Base-by-base conservation (phyloP, 2,329 filamentous ascomycete species). In the Xenoacremonium recifei region DNA sequence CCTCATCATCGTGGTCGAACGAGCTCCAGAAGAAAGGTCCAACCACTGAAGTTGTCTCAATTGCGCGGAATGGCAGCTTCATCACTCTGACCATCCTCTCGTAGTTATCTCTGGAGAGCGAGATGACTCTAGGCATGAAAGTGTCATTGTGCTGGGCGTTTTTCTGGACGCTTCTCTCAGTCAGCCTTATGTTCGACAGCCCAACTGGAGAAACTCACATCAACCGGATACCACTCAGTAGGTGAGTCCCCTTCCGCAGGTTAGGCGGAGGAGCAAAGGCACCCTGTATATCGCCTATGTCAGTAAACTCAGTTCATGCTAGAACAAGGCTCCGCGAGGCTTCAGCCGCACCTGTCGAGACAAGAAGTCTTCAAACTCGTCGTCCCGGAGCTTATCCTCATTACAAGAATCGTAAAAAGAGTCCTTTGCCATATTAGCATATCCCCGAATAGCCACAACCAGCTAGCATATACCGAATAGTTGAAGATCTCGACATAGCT, bases 21-120 rank as follows among this genome's bases (percentile, higher is more conserved):
- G 74, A 69, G 30, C 67, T 73, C 79, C 79, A 84, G 61, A 84
- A 84, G 55, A 82, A 82, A 1, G 80, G 80, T 0, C 80, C 80
- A 12, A 84, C 80, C 10, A 77, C 72, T 42, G 74, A 73, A 16
- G 71, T 75, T 15, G 76, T 74, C 60, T 84, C 80, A 47, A 84
- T 77, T 23, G 69, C 76, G 7, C 77, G 70, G 53, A 71, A 75
- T 2, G 80, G 79, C 32, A 84, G 66, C 45, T 65, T 69, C 61
- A 82, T 56, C 13, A 62, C 65, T 48, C 70, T 68, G 16, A 82
- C 72, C 80, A 84, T 83, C 35, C 64, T 64, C 49, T 69, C 69
- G 50, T 84, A 84, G 21, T 64, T 56, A 4, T 66, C 55, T n/a
- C 68, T 69, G 2, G 67, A 63, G 21, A 84, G 58, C 16, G 77